phyloP scores from a whole-genome alignment of 345 rosid species.

The Brassica carinata region DNA sequence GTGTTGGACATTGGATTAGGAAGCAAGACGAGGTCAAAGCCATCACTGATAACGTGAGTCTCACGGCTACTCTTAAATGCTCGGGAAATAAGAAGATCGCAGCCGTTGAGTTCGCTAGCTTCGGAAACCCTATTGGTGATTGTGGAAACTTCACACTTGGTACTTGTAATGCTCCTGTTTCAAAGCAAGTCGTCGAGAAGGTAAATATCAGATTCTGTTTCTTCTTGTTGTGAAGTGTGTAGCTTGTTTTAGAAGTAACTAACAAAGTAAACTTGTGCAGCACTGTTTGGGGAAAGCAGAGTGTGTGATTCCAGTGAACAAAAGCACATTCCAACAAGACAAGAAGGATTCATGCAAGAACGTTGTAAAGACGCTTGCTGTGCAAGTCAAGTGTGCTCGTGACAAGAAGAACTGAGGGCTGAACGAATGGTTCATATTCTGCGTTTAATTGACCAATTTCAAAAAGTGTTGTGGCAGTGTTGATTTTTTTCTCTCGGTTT shows the following conservation, averaged over 20 bases:
- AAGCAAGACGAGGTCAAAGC: constrained; percentile 43
- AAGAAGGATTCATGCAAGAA: constrained; percentile 47
- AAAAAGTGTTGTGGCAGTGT: constrained; percentile 22
- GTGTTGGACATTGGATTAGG: constrained; percentile 55
- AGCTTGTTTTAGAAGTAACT: constrained; percentile 1
- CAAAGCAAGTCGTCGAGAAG: constrained; percentile 68
- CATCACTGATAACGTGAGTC: constrained; percentile 44
- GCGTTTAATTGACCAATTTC: constrained; percentile 18
- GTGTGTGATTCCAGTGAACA: constrained; percentile 60
- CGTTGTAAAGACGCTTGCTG: constrained; percentile 55
- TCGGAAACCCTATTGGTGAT: constrained; percentile 67
- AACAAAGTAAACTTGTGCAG: constrained; percentile 34
- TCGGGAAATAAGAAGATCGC: constrained; percentile 49
- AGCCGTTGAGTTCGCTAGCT: constrained; percentile 79
- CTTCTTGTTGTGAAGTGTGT: background rate
- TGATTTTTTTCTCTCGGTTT: constrained; percentile 13
- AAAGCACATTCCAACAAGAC: constrained; percentile 41
- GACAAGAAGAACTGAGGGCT: constrained; percentile 33
- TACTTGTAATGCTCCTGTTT: constrained; percentile 52
- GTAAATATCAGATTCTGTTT: constrained; percentile 27
- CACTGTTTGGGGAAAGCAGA: constrained; percentile 60
- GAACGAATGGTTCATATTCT: background rate
- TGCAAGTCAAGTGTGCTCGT: constrained; percentile 67
- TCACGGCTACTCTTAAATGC: constrained; percentile 60
- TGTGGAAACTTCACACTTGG: constrained; percentile 65